Evolutionary conservation across 2,329 filamentous ascomycete genomes (phyloP), one percentile per base, ranked within the genome.

Genomic region (Didymella lethalis): DNA sequence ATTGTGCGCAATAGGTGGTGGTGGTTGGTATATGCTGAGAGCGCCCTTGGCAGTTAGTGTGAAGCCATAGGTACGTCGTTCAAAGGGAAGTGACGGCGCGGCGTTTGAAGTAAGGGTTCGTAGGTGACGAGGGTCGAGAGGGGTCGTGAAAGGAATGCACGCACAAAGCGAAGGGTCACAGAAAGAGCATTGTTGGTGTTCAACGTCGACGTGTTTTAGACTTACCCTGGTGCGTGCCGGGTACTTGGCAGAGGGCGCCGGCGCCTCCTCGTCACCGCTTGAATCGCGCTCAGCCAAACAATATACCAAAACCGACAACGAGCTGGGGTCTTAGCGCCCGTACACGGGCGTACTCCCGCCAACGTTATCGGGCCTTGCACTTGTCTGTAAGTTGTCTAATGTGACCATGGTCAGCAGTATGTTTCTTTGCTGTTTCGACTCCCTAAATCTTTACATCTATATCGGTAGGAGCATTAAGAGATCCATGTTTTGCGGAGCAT

Each of bases 211-310:
- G 56, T 58, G 56, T 59, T 59, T 54, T 47, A 46, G 34, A 40
- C 36, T 46, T 44, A 54, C 56, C 50, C 40, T 54, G 46, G 36
- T 38, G 48, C 45, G 50, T 40, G 40, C 50, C 31, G 31, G 11
- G 31, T n/a, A 45, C 54, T 57, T 57, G 54, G 54, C 54, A 48
- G 43, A 44, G 26, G 41, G 41, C 38, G 40, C 48, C 36, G 38
- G 55, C 56, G 56, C 56, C 56, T 54, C 50, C n/a, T 18, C 50
- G 56, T 59, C 56, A 59, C 50, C 56, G 46, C 23, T 23, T 23
- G 23, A 23, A 23, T 23, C 23, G 23, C 23, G 23, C 50, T 54
- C 40, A 54, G 34, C 50, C 56, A 46, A 54, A 47, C 50, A 43
- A 36, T 29, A 20, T n/a, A 26, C 46, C 50, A 46, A 31, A 23